Evolutionary conservation across 805 yeast species (phyloP).

Genomic region (Yarrowia sp.): DNA sequence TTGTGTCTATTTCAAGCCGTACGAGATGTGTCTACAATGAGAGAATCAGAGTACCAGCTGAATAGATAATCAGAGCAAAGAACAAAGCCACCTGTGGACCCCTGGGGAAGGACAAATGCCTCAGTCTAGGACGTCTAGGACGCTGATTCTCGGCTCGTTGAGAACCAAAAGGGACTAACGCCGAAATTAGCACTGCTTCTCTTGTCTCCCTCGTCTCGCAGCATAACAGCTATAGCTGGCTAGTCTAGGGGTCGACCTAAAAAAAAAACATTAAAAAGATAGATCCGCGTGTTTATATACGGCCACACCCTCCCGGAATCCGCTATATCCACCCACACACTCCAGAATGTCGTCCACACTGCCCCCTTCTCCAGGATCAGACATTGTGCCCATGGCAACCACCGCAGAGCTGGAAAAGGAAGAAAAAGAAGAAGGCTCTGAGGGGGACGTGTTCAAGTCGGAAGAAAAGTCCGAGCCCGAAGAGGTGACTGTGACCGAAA

Average conservation of each 20-base stretch:
- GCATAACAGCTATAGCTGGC: not conserved
- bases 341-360: no score
- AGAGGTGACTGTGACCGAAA: conserved; percentile 39
- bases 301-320: not conserved
- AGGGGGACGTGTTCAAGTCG: not conserved
- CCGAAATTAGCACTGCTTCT: not conserved
- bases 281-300: conserved; percentile 17
- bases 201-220: not conserved
- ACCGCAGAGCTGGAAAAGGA: not conserved
- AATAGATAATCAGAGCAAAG: not conserved
- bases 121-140: not conserved
- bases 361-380: conserved; percentile 18
- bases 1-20: no score
- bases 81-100: no score
- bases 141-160: not conserved
- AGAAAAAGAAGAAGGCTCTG: not conserved
- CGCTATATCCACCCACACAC: conserved; percentile 3
- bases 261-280: conserved; percentile 2
- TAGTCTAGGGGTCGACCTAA: conserved; percentile 18
- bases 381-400: conserved; percentile 10
- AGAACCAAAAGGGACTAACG: not conserved
- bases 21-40: no score
- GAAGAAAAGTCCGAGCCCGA: conserved; percentile 1
- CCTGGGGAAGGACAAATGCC: conserved; percentile 1
- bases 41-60: no score